Base-by-base conservation (phyloP, 805 yeast genomes). In the Candida oleophila region DNA sequence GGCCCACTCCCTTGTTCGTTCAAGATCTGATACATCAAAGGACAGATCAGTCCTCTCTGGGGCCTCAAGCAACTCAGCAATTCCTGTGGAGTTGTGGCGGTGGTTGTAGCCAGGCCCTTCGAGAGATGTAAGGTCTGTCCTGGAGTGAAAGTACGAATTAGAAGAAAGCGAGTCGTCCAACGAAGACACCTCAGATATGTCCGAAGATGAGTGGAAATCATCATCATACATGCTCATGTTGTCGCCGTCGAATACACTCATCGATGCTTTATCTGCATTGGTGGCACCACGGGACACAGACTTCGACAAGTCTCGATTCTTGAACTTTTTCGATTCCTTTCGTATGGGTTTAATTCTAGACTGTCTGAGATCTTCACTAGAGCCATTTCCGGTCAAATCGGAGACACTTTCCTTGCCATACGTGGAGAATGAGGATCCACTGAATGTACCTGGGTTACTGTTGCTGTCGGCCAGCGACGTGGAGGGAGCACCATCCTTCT, bases 1-100 rank as follows among this genome's bases (percentile, higher is more conserved):
- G n/a, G 57, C 57, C 68, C 72, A 66, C 2, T 66, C 59, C 22
- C 14, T 15, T 41, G 25, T 14, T 25, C 20, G 42, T 11, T 11
- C 30, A 14, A 5, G 9, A 7, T 25, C 30, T 7, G 5, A 25
- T 25, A 11, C 5, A 25, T 34, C 37, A 19, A 34, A 19, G 18
- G 12, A 15, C n/a, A 15, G 21, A 9, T 36, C 39, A 22, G 12
- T 9, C 8, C 22, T 36, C 8, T 19, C 39, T 16, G 7, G 4
- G 37, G 7, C 37, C n/a, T 15, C 37, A n/a, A 34, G 37, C 19
- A 15, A 16, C 8, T 15, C 33, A 28, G 33, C 37, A 16, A 15
- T 7, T 34, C 37, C 37, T 7, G 39, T 9, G 16, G 39, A 5
- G 21, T 18, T 16, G 14, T 36, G 14, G 21, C 22, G 39, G 12